These are phyloP conservation scores for Castanopsis chinensis DNA, from an alignment of 306 rosid genomes.

Conservation along the genomic window DNA sequence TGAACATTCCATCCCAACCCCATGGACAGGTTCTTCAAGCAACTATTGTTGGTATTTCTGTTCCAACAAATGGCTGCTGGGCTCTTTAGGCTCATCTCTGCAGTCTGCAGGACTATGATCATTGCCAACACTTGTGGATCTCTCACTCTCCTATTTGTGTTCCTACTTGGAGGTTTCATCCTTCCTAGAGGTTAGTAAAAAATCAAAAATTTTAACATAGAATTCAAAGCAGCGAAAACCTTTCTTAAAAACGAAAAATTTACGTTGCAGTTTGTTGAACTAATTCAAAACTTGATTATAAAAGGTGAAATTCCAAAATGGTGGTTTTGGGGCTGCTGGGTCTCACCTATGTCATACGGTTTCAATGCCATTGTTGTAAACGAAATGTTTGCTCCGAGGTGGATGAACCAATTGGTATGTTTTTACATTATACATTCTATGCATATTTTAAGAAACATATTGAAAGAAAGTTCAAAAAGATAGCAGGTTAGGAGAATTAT, in stretches of 20 bases:
- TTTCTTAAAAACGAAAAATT: background rate
- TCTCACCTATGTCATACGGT: conserved; percentile 80
- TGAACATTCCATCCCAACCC: background rate
- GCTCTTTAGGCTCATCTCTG: conserved; percentile 78
- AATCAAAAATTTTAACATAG: background rate
- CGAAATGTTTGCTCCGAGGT: conserved; percentile 88
- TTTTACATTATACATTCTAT: background rate
- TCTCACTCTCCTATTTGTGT: conserved; percentile 67
- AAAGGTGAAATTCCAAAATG: conserved; percentile 77
- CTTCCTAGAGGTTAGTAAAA: conserved; percentile 67
- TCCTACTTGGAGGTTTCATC: conserved; percentile 87
- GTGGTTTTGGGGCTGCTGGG: conserved; percentile 97
- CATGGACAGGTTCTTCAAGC: conserved; percentile 81
- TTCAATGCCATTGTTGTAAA: conserved; percentile 73
- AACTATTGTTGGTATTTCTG: conserved; percentile 64
- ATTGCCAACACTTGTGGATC: conserved; percentile 93
- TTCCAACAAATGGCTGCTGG: conserved; percentile 93
- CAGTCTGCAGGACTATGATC: conserved; percentile 81
- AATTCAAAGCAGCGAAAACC: background rate
- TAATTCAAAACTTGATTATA: conserved; percentile 4
- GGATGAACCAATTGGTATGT: conserved; percentile 70
- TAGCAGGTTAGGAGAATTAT: background rate
- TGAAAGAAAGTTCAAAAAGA: background rate
- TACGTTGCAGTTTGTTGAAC: conserved; percentile 3
- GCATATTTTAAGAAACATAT: too few species aligned